Evolutionary conservation across 2,329 filamentous ascomycete genomes (phyloP).

Genomic region (Didymellaceae sp.): DNA sequence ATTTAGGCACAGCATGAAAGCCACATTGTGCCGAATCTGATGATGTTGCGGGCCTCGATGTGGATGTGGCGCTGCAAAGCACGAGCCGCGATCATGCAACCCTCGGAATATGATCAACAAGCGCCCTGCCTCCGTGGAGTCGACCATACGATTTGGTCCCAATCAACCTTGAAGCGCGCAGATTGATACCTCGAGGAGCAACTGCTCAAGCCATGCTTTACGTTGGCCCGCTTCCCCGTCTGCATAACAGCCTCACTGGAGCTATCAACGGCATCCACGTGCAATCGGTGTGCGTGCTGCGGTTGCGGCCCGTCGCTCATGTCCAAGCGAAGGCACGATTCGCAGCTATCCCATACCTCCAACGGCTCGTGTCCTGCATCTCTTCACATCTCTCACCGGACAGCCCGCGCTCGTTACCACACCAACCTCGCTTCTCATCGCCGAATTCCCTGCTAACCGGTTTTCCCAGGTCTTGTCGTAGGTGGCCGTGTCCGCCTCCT

Average conservation of each 20-base stretch:
- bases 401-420: constrained; percentile 1
- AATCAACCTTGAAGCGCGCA: not conserved
- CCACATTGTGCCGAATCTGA: not conserved
- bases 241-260: constrained; percentile 27
- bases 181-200: not conserved
- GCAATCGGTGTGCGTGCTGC: constrained; percentile 28
- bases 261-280: constrained; percentile 13
- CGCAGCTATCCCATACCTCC: not conserved
- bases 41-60: not conserved
- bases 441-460: constrained; percentile 8
- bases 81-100: constrained; percentile 17
- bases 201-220: not conserved
- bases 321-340: not conserved
- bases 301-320: constrained; percentile 3
- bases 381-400: not conserved
- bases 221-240: constrained; percentile 23
- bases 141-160: constrained; percentile 12
- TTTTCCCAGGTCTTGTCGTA: constrained; percentile 34
- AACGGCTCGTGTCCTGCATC: not conserved
- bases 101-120: constrained; percentile 17
- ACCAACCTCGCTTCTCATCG: not conserved
- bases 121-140: constrained; percentile 13
- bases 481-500: constrained; percentile 50
- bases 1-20: not conserved
- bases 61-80: constrained; percentile 13